phyloP scores from a whole-genome alignment of 345 rosid genomes.

The Nephelium lappaceum region DNA sequence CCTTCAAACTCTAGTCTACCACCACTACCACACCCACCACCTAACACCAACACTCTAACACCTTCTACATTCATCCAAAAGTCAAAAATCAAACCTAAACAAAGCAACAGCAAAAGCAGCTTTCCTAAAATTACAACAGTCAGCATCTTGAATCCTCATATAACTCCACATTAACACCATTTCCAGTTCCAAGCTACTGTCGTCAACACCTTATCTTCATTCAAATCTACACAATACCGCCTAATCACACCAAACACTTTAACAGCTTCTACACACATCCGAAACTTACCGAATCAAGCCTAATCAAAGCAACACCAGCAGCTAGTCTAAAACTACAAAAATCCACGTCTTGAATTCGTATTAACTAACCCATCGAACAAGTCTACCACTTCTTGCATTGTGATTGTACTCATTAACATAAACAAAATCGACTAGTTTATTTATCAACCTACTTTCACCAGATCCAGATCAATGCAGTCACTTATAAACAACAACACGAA shows the following conservation, averaged over 20 bases:
- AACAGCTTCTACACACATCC: not conserved
- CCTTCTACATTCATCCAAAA: not conserved
- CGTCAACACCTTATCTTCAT: not conserved
- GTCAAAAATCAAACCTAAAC: not conserved
- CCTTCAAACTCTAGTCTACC: not conserved
- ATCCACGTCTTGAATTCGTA: no score
- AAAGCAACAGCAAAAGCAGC: not conserved
- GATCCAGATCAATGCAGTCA: conserved; percentile 4
- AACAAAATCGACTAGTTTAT: not conserved
- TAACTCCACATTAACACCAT: not conserved
- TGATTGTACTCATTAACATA: not conserved
- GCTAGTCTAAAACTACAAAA: no score
- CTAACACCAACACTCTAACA: not conserved
- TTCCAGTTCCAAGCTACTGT: not conserved
- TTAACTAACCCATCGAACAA: not conserved
- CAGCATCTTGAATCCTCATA: not conserved
- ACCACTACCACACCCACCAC: not conserved
- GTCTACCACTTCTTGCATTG: not conserved
- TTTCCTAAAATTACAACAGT: not conserved
- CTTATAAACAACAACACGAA: not conserved
- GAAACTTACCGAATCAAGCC: not conserved
- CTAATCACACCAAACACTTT: not conserved
- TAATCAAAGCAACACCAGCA: not conserved
- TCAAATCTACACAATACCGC: not conserved
- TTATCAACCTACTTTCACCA: not conserved